phyloP scores from a whole-genome alignment of 352 stramenopile species.

The Phytophthora cryptogea region DNA sequence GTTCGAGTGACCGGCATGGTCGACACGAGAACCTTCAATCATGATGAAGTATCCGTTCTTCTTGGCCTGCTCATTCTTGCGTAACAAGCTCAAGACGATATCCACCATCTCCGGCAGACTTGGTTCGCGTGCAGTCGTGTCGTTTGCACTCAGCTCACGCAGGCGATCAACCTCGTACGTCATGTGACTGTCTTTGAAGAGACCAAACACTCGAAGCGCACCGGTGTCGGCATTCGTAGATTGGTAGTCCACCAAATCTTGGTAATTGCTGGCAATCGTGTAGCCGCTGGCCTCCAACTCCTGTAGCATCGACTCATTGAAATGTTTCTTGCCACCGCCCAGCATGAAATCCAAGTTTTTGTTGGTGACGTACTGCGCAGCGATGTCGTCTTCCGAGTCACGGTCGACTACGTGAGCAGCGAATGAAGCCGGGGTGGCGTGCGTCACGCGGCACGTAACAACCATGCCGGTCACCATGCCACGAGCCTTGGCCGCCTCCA shows the following conservation, averaged over 20 bases:
- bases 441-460: conserved; percentile 66
- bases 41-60: conserved; percentile 81
- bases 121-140: conserved; percentile 52
- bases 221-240: conserved; percentile 46
- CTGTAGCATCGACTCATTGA: conserved; percentile 52
- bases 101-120: conserved; percentile 71
- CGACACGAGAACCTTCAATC: conserved; percentile 76
- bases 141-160: conserved; percentile 38
- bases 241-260: conserved; percentile 59
- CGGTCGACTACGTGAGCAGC: conserved; percentile 57
- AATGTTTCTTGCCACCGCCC: conserved; percentile 53
- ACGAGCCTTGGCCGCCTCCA: conserved; percentile 63
- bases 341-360: conserved; percentile 73
- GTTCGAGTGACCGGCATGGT: conserved; percentile 71
- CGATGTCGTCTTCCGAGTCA: conserved; percentile 60
- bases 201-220: conserved; percentile 58
- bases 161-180: conserved; percentile 68
- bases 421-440: conserved; percentile 63
- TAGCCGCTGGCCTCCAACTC: conserved; percentile 52
- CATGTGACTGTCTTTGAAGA: conserved; percentile 72
- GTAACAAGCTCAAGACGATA: conserved; percentile 57
- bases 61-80: conserved; percentile 71
- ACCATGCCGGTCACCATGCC: conserved; percentile 74
- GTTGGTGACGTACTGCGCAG: conserved; percentile 64
- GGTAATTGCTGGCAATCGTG: conserved; percentile 56